Conservation (phyloP, 2,329 filamentous ascomycete species). For the Fusarium palustre region DNA sequence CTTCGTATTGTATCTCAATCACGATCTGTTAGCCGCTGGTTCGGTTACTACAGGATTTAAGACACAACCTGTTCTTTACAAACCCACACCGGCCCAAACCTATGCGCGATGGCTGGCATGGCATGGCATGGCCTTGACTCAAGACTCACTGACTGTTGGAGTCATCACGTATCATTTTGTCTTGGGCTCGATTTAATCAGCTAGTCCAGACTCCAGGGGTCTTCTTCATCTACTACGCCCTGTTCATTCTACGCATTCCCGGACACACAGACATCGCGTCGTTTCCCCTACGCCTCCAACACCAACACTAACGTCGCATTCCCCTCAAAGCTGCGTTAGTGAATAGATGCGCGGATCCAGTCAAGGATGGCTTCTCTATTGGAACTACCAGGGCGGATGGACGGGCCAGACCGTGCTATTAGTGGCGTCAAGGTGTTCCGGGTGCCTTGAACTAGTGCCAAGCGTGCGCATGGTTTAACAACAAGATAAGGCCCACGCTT, state of each 20-base stretch:
- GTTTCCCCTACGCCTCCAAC: constrained; percentile 21
- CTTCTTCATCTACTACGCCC: not conserved
- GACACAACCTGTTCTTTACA: not conserved
- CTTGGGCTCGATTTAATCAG: constrained; percentile 9
- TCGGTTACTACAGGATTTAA: constrained; percentile 9
- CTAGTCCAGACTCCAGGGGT: not conserved
- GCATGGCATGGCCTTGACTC: not conserved
- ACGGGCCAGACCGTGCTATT: constrained; percentile 19
- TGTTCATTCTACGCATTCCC: constrained; percentile 1
- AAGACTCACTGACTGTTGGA: constrained; percentile 4
- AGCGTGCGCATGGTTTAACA: not conserved
- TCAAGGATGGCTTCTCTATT: constrained; percentile 1
- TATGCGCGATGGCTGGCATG: not conserved
- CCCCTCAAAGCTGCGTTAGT: constrained; percentile 20
- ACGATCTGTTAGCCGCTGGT: constrained; percentile 5
- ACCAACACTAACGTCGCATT: constrained; percentile 12
- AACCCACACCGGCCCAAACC: not conserved
- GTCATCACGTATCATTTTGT: constrained; percentile 8
- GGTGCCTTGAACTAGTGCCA: constrained; percentile 24
- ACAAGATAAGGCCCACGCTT: constrained; percentile 5
- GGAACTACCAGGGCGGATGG: constrained; percentile 16
- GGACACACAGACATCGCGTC: constrained; percentile 13
- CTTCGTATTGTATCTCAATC: not conserved
- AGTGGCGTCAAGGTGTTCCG: constrained; percentile 23
- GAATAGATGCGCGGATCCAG: not conserved